Evolutionary conservation across 257 asterid genomes (phyloP), one percentile per base, ranked within the genome.

Genomic region (Fraxinus pennsylvanica): DNA sequence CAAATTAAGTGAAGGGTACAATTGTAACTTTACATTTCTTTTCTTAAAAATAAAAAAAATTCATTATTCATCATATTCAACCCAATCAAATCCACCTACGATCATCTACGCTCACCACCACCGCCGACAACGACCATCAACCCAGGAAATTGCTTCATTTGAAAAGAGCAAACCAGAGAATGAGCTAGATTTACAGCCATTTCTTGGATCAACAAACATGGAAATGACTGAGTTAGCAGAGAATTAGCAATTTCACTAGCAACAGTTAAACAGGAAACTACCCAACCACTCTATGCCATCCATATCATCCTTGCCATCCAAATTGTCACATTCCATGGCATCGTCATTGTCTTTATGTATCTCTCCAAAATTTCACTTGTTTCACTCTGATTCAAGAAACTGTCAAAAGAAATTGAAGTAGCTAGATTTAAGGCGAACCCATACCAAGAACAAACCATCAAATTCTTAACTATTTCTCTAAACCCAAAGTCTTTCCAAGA

Each of bases 181-280:
- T 47, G n/a, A 15, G 54, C 73, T 27, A 29, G 22, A 9, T 5
- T 25, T 19, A 61, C 30, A 43, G 19, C 25, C 59, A 36, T 57
- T 59, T 74, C 38, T 63, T 68, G 68, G 61, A 76, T 90, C 87
- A 90, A 61, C 95, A 95, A 75, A 88, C 93, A 82, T 87, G 88
- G 59, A 88, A 90, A 78, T 96, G 89, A 47, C 89, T 88, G 41
- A 19, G 81, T 83, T 45, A 93, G 61, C 43, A 94, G 67, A 9
- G 94, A 85, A 63, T 79, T 70, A 52, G 97, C 98, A 69, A 90
- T 89, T 82, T 94, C 97, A 79, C 91, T 97, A 29, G 98, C 98
- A 72, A 91, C 86, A 25, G 84, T 85, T 76, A 92, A 85, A 84
- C 97, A 92, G 79, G 92, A 85, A 47, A 88, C 81, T 9, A 92